These are phyloP conservation scores for Cladophialophora chaetospira DNA, from an alignment of 2,329 filamentous ascomycete genomes.

Conservation along the genomic window DNA sequence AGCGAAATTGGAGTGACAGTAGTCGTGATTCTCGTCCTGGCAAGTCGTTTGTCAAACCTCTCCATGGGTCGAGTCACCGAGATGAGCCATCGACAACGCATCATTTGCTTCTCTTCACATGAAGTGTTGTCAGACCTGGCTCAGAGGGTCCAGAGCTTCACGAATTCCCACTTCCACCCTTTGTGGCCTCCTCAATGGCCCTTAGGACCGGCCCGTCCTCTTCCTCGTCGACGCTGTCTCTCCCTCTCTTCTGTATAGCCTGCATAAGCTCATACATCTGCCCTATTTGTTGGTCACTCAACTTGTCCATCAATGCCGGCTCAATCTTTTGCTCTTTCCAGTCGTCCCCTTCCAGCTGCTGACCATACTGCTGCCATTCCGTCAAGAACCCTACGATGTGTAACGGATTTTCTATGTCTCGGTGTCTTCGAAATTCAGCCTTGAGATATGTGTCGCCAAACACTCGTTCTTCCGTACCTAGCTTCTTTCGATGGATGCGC, in stretches of 20 bases:
- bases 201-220: conserved; percentile 34
- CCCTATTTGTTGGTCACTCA: conserved; percentile 93
- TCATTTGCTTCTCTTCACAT: no score
- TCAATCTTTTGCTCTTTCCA: conserved; percentile 89
- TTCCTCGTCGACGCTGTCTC: conserved; percentile 51
- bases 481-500: conserved; percentile 77
- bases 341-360: conserved; percentile 81
- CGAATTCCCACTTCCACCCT: neutral
- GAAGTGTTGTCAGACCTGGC: no score
- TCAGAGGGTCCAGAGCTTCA: no score
- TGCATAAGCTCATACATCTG: conserved; percentile 95
- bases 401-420: conserved; percentile 81
- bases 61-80: no score
- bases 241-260: conserved; percentile 64
- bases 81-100: no score
- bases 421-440: conserved; percentile 84
- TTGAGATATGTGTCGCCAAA: conserved; percentile 93
- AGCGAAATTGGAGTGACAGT: no score
- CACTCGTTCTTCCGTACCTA: conserved; percentile 72
- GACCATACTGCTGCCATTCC: conserved; percentile 94
- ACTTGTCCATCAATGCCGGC: conserved; percentile 70
- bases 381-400: conserved; percentile 95
- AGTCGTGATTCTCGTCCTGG: no score
- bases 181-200: conserved; percentile 33
- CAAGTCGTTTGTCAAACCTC: no score